Percentiles rank a stretch among this genome's conserved stretches.
Conservation (phyloP, 768 basidiomycete genomes). For the Boletus sp. region DNA sequence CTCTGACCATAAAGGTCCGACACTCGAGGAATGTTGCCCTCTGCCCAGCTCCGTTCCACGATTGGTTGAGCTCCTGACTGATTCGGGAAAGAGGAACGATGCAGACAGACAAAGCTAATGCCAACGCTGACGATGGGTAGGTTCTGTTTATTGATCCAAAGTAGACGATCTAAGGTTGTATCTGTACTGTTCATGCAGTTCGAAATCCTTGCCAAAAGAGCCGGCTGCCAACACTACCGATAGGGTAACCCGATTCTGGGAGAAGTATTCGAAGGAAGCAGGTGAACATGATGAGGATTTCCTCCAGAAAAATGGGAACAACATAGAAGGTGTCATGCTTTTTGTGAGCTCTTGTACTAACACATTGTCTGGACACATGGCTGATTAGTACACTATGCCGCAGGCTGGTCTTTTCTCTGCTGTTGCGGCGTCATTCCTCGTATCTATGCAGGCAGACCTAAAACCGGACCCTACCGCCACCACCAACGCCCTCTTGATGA, state of each 20-base stretch:
- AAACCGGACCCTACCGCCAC: slow-evolving; percentile 29
- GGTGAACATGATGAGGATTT: neutral
- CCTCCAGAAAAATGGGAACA: neutral
- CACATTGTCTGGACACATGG: neutral
- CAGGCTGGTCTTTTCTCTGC: slow-evolving; percentile 45
- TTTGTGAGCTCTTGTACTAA: neutral
- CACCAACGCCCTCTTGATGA: slow-evolving; percentile 30
- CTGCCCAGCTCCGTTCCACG: neutral
- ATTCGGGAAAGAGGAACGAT: neutral
- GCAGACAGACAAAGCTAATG: neutral
- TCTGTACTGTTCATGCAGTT: neutral
- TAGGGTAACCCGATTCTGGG: neutral
- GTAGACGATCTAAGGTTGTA: neutral
- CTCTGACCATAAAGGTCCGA: neutral
- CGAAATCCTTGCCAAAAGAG: neutral
- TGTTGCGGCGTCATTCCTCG: slow-evolving; percentile 38
- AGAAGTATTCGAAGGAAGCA: neutral
- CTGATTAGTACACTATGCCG: neutral
- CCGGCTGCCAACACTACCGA: neutral
- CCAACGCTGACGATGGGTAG: neutral
- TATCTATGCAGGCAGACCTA: slow-evolving; percentile 36
- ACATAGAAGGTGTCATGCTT: slow-evolving; percentile 2
- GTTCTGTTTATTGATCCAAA: neutral
- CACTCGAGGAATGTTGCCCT: neutral
- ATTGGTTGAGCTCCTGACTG: neutral